These are phyloP conservation scores for Miamiensis avidus DNA, from an alignment of 169 alveolate species.

Conservation along the genomic window DNA sequence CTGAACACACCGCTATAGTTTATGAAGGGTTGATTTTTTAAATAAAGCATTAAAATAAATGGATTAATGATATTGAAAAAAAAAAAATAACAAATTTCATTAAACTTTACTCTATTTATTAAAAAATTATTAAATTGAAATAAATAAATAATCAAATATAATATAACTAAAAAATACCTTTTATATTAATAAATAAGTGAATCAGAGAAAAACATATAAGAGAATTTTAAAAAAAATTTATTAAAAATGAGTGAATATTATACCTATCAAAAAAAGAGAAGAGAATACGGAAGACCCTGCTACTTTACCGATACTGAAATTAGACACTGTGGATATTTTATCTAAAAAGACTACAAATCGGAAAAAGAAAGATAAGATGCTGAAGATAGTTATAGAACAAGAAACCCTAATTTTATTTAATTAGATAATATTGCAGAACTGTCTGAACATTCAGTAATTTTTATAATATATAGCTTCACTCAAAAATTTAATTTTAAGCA, in stretches of 20 bases:
- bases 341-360: slow-evolving; percentile 22
- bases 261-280: slow-evolving; percentile 69
- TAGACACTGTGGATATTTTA: slow-evolving; percentile 54
- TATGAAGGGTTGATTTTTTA: too few species aligned
- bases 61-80: too few species aligned
- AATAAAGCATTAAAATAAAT: too few species aligned
- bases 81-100: too few species aligned
- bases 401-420: slow-evolving; percentile 78
- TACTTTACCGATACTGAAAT: slow-evolving; percentile 74
- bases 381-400: slow-evolving; percentile 34
- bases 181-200: too few species aligned
- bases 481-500: too few species aligned
- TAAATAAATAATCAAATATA: too few species aligned
- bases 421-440: slow-evolving; percentile 84
- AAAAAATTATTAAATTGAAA: neutral
- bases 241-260: slow-evolving; percentile 64
- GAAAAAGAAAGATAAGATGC: neutral
- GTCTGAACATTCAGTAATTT: slow-evolving; percentile 81
- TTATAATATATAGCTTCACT: neutral
- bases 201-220: too few species aligned
- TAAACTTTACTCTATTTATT: too few species aligned
- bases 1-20: too few species aligned
- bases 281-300: slow-evolving; percentile 74
- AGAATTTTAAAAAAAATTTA: too few species aligned
- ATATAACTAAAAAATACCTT: neutral